Evolutionary conservation across 352 stramenopile genomes (phyloP).

Genomic region (Globisporangium echinulatum): DNA sequence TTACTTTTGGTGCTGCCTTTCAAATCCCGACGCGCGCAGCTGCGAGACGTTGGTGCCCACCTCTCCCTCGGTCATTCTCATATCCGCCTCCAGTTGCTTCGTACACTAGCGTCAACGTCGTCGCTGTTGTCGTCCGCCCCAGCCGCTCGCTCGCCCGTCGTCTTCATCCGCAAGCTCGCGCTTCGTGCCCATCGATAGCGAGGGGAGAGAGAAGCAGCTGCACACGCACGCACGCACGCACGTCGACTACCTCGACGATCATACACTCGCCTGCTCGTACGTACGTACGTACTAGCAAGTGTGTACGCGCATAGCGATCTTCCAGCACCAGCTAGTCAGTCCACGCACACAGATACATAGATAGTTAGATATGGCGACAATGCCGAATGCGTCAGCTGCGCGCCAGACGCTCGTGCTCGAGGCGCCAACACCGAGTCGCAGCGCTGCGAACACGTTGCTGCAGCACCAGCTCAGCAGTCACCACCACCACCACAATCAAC

Average conservation of each 20-base stretch:
- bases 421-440: neutral
- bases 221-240: neutral
- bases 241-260: neutral
- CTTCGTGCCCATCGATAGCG: neutral
- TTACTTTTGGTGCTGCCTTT: neutral
- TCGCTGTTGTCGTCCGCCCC: neutral
- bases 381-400: slow-evolving; percentile 7
- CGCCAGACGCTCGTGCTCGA: slow-evolving; percentile 13
- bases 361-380: slow-evolving; percentile 8
- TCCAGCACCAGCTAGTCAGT: neutral
- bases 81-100: neutral
- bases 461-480: slow-evolving; percentile 1
- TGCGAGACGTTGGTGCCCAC: neutral
- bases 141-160: neutral
- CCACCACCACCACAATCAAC: neutral
- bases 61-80: neutral
- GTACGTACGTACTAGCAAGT: too few species aligned
- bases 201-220: neutral
- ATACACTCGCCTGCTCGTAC: neutral
- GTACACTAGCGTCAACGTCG: neutral
- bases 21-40: neutral
- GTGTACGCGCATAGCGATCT: neutral
- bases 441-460: neutral
- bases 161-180: neutral
- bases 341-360: neutral